Evolutionary conservation across 164 flowering plant genomes (phyloP).

Genomic region (Vitis labrusca): DNA sequence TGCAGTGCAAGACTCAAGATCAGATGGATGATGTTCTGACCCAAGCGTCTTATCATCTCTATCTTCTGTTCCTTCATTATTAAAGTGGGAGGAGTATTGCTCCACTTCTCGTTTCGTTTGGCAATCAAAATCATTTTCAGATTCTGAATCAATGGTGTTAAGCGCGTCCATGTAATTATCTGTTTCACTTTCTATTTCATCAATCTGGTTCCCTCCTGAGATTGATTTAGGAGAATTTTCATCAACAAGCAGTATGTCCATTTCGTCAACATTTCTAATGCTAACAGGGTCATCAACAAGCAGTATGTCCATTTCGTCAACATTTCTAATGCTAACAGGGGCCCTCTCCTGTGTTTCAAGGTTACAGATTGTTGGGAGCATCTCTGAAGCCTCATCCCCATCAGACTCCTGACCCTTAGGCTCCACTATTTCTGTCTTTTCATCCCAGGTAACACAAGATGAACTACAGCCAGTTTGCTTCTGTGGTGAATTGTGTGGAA

Average conservation of each 20-base stretch:
- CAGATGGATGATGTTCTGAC: slow-evolving; percentile 21
- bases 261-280: slow-evolving; percentile 17
- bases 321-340: slow-evolving; percentile 14
- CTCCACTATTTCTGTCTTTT: slow-evolving; percentile 65
- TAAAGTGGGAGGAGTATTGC: slow-evolving; percentile 19
- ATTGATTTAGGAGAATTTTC: slow-evolving; percentile 20
- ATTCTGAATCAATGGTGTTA: slow-evolving; percentile 82
- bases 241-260: slow-evolving; percentile 24
- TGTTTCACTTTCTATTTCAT: slow-evolving; percentile 68
- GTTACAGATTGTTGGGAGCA: slow-evolving; percentile 20
- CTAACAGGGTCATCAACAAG: slow-evolving; percentile 5
- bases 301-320: slow-evolving; percentile 15
- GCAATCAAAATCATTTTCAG: slow-evolving; percentile 62
- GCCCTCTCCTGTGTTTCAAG: slow-evolving; percentile 20
- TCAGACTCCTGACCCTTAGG: slow-evolving; percentile 20
- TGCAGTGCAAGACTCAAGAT: slow-evolving; percentile 24
- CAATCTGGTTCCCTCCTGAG: slow-evolving; percentile 29
- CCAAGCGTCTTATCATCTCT: slow-evolving; percentile 4
- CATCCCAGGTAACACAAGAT: slow-evolving; percentile 74
- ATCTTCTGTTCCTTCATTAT: slow-evolving; percentile 22
- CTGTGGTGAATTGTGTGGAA: slow-evolving; percentile 21
- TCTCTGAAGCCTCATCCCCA: slow-evolving; percentile 23
- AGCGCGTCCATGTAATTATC: slow-evolving; percentile 77
- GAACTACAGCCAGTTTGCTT: slow-evolving; percentile 32
- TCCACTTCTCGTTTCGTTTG: slow-evolving; percentile 52